phyloP scores from a whole-genome alignment of 305 asterid genomes.

The Rubia tinctorum region DNA sequence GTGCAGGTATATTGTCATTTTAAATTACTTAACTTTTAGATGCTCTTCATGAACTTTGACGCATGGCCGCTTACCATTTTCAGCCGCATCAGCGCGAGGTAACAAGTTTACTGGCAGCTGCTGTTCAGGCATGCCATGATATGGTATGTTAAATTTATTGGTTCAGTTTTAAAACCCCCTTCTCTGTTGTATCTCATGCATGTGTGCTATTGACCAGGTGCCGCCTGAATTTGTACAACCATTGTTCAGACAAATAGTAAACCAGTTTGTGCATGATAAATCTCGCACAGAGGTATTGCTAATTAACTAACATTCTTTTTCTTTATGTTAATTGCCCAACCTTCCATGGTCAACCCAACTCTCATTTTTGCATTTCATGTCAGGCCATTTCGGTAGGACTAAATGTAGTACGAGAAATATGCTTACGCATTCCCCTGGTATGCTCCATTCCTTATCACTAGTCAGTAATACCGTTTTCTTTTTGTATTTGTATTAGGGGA shows the following conservation, averaged over 20 bases:
- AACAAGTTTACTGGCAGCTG: conserved; percentile 85
- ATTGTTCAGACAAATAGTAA: conserved; percentile 85
- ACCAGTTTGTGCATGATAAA: conserved; percentile 88
- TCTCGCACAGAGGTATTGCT: conserved; percentile 83
- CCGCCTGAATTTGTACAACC: conserved; percentile 99
- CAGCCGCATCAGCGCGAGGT: conserved; percentile 93
- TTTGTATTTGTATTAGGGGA: conserved; percentile 5
- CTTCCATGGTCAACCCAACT: conserved; percentile 7
- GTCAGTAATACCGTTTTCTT: background rate
- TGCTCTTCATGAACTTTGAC: conserved; percentile 21
- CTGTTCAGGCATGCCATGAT: conserved; percentile 98
- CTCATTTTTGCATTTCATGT: background rate
- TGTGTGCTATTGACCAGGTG: conserved; percentile 45
- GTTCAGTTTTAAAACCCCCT: conserved; percentile 10
- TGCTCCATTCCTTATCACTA: conserved; percentile 15
- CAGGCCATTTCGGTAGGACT: conserved; percentile 91
- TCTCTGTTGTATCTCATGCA: conserved; percentile 4
- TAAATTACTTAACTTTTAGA: conserved; percentile 17
- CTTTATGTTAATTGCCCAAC: background rate
- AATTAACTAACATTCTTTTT: conserved; percentile 13
- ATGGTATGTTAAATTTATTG: conserved; percentile 51
- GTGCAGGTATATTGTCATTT: conserved; percentile 54
- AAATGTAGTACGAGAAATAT: conserved; percentile 84
- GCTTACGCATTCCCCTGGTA: conserved; percentile 97
- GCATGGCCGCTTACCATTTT: conserved; percentile 18